Evolutionary conservation across 1,284 basidiomycete species (phyloP), one percentile per base, ranked within the genome.

Genomic region (Vanrija pseudolonga): DNA sequence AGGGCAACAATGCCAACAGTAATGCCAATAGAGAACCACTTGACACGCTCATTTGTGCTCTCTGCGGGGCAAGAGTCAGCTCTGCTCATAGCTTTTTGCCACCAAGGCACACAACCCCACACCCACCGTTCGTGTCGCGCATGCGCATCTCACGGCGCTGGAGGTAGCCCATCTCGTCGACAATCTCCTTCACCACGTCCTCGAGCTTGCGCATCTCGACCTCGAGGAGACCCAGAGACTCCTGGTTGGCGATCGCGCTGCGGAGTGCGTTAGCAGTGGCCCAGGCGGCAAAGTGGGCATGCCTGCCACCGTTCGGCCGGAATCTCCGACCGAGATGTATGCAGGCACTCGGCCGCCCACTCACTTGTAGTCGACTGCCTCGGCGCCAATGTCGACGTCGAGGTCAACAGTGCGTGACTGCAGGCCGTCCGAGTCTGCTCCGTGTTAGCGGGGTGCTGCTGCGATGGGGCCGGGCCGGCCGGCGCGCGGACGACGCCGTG

Each of bases 141-240:
- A 98, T 98, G 45, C 83, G 82, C 67, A 89, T 85, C 76, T 98
- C 95, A 19, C 95, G 82, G 68, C 81, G 80, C 78, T 95, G 93
- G 57, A 98, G 82, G 77, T 97, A 98, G 28, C 85, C 84, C 80
- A 98, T 82, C 77, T 98, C 94, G 65, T 98, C 93, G 17, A 90
- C 85, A 55, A 98, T 87, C 78, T 98, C 95, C 74, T 91, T 90
- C 32, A 93, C 89, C 6, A 97, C 78, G 1, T 89, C 92, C 74
- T 98, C 95, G 9, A 98, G 81, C 72, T 98, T 98, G 37, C 94
- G 84, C 91, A 98, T 96, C 76, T 98, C 95, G 0, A 92, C 94
- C 77, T 98, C 96, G 39, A 98, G 83, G 0, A 89, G 89, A 2
- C 92, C 97, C 0, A 98, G 81, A 0, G 90, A 94, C 76, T 98